Evolutionary conservation across 352 stramenopile species (phyloP), one percentile per base, ranked within the genome.

Genomic region (Phytophthora melonis): DNA sequence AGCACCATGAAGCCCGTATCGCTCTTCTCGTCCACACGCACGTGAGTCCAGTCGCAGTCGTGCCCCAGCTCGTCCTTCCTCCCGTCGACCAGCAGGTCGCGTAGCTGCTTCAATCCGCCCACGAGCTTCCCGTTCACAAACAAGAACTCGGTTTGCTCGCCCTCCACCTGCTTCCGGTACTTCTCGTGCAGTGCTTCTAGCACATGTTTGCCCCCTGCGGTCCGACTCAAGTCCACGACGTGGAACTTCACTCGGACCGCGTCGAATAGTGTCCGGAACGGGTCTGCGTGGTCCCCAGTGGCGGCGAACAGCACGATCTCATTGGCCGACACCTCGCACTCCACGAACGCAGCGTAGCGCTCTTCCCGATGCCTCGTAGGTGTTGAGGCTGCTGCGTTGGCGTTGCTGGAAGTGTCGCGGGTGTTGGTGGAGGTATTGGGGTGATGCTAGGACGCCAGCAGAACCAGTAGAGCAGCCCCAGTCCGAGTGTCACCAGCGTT

Each of bases 1-100:
- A 80, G 52, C 14, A 84, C 68, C 66, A 79, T 71, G 49, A 84
- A 84, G 4, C 78, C 78, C 2, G 63, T 47, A 5, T 69, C 60
- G 23, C 59, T 71, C 11, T 76, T 70, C 19, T 1, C 14, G 45
- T 78, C 75, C 39, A 82, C 58, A 7, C 64, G 78, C 36, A 84
- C 70, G 21, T 50, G 36, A 11, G 47, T 72, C 59, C 66, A 73
- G n/a, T 73, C 53, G 41, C 72, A 74, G 10, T 73, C 30, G 9
- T 27, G 3, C 2, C 47, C 58, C 9, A 75, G 30, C n/a, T 67
- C 45, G 16, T 45, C 19, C 19, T 75, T 56, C 45, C 52, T 27
- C 4, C 66, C 77, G 6, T 54, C 55, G 7, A 75, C 16, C 19
- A 84, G 58, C 16, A 84, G 60, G 14, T 25, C 47, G 11, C 61